Evolutionary conservation across 78 protist species (phyloP).

Genomic region (Cavenderia fasciculata): DNA sequence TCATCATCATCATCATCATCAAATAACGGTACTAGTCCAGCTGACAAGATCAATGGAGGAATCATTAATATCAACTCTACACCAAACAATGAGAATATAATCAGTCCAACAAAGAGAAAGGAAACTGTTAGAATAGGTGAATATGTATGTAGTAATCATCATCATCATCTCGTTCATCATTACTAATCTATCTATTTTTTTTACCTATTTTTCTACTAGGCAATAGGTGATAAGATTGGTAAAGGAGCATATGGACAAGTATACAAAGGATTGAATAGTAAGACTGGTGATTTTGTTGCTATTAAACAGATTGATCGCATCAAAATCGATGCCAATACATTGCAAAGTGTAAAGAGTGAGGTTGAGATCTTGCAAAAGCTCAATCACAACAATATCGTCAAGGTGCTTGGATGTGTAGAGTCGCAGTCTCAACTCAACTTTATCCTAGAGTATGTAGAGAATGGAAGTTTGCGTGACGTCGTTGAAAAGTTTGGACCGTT

Average conservation of each 20-base stretch:
- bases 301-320: constrained; percentile 51
- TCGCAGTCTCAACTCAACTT: constrained; percentile 54
- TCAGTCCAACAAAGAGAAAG: constrained; percentile 33
- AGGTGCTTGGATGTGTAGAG: constrained; percentile 66
- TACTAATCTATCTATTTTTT: background rate
- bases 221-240: constrained; percentile 74
- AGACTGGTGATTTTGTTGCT: constrained; percentile 81
- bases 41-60: too few species aligned
- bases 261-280: constrained; percentile 59
- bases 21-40: background rate
- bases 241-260: constrained; percentile 79
- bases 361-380: constrained; percentile 58
- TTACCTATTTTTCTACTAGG: background rate
- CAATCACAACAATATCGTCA: constrained; percentile 70
- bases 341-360: constrained; percentile 28
- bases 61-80: too few species aligned
- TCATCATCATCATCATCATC: background rate
- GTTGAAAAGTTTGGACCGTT: constrained; percentile 73
- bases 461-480: constrained; percentile 61
- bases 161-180: background rate
- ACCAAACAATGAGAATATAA: background rate
- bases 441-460: constrained; percentile 78
- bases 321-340: constrained; percentile 25
- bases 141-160: constrained; percentile 36
- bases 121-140: constrained; percentile 45